These are phyloP conservation scores for Delphinella strobiligena DNA, from an alignment of 2,329 filamentous ascomycete genomes.

Conservation along the genomic window DNA sequence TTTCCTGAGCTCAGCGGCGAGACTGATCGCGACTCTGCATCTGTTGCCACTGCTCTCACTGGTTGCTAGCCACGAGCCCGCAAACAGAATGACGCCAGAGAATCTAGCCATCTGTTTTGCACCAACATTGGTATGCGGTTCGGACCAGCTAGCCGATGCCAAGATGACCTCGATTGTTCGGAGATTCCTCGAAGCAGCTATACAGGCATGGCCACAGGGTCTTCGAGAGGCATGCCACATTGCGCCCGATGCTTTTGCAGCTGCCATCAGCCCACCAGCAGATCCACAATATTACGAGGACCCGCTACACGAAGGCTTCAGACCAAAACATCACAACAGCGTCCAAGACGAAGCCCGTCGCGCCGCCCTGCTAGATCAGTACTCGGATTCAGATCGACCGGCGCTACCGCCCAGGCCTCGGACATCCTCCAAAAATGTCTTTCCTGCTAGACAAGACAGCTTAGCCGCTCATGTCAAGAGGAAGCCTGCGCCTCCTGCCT, in stretches of 20 bases:
- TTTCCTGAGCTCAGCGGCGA: slow-evolving; percentile 31
- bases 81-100: slow-evolving; percentile 43
- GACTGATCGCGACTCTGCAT: slow-evolving; percentile 38
- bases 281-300: slow-evolving; percentile 36
- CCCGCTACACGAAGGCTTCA: slow-evolving; percentile 23
- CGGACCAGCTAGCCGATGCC: slow-evolving; percentile 42
- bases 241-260: slow-evolving; percentile 23
- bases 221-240: slow-evolving; percentile 31
- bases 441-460: slow-evolving; percentile 8
- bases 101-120: slow-evolving; percentile 44
- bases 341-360: slow-evolving; percentile 22
- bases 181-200: slow-evolving; percentile 35
- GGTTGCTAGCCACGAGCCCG: slow-evolving; percentile 31
- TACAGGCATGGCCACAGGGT: slow-evolving; percentile 33
- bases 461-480: slow-evolving; percentile 16
- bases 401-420: slow-evolving; percentile 10
- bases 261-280: slow-evolving; percentile 28
- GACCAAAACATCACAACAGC: slow-evolving; percentile 1
- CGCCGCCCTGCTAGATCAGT: slow-evolving; percentile 32
- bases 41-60: slow-evolving; percentile 39
- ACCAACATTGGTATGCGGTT: slow-evolving; percentile 39
- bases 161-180: slow-evolving; percentile 41
- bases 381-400: slow-evolving; percentile 17
- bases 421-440: not conserved
- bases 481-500: slow-evolving; percentile 30